Base-by-base conservation (phyloP, 2,329 filamentous ascomycete genomes). In the Bertia moriformis region DNA sequence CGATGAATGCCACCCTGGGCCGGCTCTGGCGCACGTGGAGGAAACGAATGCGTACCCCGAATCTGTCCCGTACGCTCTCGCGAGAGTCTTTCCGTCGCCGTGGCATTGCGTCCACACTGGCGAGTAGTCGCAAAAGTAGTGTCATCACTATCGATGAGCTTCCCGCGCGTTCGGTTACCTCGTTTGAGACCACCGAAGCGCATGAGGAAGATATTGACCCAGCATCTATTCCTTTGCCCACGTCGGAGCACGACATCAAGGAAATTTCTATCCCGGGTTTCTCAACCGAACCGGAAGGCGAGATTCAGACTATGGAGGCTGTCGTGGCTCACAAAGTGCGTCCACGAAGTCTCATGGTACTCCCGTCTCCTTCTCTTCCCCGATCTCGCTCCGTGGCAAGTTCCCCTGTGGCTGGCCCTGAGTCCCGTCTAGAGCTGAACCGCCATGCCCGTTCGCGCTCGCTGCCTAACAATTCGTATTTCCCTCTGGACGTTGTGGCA, bases 11-110 rank as follows among this genome's bases (percentile, higher is more conserved):
- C 15, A 69, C 69, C 4, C 59, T 80, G 12, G 74, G 74, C 20
- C 61, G 74, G 19, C 56, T 78, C 22, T 80, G 75, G 75, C 63
- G 75, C 41, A 73, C 72, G n/a, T 80, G 75, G 75, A 65, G 72
- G 46, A 76, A 76, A 49, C 63, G 67, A 15, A 51, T 61, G 61
- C 66, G 38, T 45, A 12, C 32, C 7, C 10, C 12, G 12, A 35
- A 7, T 30, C 42, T 62, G 38, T 53, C 58, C 18, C 51, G 55
- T 35, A 54, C 55, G 17, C 44, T 57, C 37, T 63, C 54, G 15
- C 52, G 54, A 41, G 61, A 62, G 15, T 35, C 32, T 17, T 35
- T 35, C 15, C 32, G 15, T 13, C 32, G 18, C 10, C 32, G 18
- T 7, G 4, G 19, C 19, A n/a, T 19, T 19, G 4, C 4, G 5